Percentiles rank a stretch among this genome's conserved stretches.
Conservation (phyloP, 768 basidiomycete species). For the Leccinum truebloodii region DNA sequence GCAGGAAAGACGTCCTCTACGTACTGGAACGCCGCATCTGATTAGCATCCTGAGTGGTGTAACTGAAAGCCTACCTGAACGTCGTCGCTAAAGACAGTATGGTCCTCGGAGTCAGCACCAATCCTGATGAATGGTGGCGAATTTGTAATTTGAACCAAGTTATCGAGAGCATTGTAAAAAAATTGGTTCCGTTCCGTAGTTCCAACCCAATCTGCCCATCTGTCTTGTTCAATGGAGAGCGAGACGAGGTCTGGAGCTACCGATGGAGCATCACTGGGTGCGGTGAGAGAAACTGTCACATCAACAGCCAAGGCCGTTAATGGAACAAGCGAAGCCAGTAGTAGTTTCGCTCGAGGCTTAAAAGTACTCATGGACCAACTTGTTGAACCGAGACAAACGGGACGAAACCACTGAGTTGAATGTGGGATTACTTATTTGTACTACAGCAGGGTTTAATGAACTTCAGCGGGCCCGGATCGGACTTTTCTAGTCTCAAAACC, state of each 20-base stretch:
- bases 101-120: conserved; percentile 58
- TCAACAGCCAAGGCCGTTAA: conserved; percentile 15
- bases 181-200: conserved; percentile 52
- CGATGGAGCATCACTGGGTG: conserved; percentile 37
- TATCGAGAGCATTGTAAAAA: conserved; percentile 59
- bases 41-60: conserved; percentile 2
- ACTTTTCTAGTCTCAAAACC: no score
- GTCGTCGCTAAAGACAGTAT: conserved; percentile 52
- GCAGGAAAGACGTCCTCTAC: conserved; percentile 52
- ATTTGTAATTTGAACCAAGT: conserved; percentile 53
- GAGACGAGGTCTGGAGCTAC: conserved; percentile 54
- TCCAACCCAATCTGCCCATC: conserved; percentile 71
- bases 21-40: conserved; percentile 32
- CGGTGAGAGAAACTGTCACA: conserved; percentile 42
- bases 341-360: not conserved
- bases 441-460: no score
- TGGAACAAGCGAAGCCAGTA: conserved; percentile 5
- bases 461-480: no score
- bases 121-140: conserved; percentile 58
- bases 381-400: not conserved
- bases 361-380: not conserved
- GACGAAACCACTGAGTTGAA: not conserved
- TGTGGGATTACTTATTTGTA: not conserved
- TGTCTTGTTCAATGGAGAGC: conserved; percentile 70
- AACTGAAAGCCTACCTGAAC: conserved; percentile 39